phyloP scores from a whole-genome alignment of 306 rosid species.

The Malus orientalis region DNA sequence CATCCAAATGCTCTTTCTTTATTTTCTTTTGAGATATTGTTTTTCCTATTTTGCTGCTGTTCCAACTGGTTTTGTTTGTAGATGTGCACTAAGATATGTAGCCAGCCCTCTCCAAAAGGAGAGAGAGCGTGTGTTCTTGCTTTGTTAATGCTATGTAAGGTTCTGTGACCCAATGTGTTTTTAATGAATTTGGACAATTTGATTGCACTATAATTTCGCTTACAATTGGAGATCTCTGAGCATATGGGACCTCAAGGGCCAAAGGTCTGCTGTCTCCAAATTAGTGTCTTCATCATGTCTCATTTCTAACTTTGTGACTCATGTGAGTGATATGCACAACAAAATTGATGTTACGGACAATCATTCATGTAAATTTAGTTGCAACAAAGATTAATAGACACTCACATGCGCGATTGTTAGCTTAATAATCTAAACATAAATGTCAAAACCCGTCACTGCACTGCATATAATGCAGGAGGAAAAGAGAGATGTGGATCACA shows the following conservation, averaged over 20 bases:
- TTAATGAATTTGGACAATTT: conserved; percentile 22
- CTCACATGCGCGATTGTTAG: not conserved
- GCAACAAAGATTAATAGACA: too few species aligned
- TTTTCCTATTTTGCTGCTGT: not conserved
- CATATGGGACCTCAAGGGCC: not conserved
- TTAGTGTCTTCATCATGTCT: too few species aligned
- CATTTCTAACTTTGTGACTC: too few species aligned
- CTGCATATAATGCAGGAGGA: too few species aligned
- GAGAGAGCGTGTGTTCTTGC: conserved; percentile 50
- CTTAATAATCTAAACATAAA: not conserved
- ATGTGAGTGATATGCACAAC: too few species aligned
- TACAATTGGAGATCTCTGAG: not conserved
- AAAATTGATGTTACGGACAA: too few species aligned
- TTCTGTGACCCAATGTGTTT: conserved; percentile 13
- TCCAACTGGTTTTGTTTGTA: conserved; percentile 16
- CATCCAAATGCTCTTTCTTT: conserved; percentile 24
- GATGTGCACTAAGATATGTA: not conserved
- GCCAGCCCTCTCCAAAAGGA: conserved; percentile 78
- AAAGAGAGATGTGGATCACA: too few species aligned
- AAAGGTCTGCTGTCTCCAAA: too few species aligned
- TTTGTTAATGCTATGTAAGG: not conserved
- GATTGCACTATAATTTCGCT: not conserved
- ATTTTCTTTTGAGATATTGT: not conserved
- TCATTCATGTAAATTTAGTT: not conserved
- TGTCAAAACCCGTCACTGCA: too few species aligned